Base-by-base conservation (phyloP, 495 filamentous ascomycete species). In the Oidiodendron maius region DNA sequence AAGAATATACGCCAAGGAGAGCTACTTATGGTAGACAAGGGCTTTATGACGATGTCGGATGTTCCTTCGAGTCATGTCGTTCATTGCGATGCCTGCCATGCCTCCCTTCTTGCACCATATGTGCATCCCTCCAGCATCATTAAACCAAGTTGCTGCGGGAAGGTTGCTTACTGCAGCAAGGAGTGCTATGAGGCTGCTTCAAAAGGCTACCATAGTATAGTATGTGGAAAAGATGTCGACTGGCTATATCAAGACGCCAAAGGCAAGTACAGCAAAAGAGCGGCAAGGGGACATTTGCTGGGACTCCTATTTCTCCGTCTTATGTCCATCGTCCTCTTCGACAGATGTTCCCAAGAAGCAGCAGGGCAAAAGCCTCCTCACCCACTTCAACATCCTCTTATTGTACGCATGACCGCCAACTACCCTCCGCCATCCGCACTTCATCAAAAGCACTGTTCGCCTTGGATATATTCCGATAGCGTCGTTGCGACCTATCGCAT, bases 61-160 rank as follows among this genome's bases (percentile, higher is more conserved):
- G 34, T 50, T 2, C 28, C 48, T 10, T 17, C 52, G 2, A 47
- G 13, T 13, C 35, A 38, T 3, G 20, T 46, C 5, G 0, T 26
- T 3, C 22, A 46, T 37, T 59, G 56, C 23, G 56, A 59, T 15
- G 48, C 52, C 6, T 59, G 56, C 30, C 40, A 55, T 23, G 48
- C 40, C 13, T 32, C 26, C 12, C 41, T 59, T 10, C 3, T 16
- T 12, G 21, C 44, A 16, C 52, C 56, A 1, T 54, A 43, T 21
- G 8, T 51, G 1, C 22, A 16, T 1, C 36, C 15, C 5, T 8
- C 10, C 1, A 22, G 39, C 0, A 25, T 50, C 15, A 28, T 59
- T n/a, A 20, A n/a, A 1, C 52, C 52, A 28, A 22, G 13, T 23
- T 59, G 56, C 40, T 59, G 56, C 37, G 32, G 43, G 11, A 6